Evolutionary conservation across 768 basidiomycete genomes (phyloP).

Genomic region (Lyophyllum shimeji): DNA sequence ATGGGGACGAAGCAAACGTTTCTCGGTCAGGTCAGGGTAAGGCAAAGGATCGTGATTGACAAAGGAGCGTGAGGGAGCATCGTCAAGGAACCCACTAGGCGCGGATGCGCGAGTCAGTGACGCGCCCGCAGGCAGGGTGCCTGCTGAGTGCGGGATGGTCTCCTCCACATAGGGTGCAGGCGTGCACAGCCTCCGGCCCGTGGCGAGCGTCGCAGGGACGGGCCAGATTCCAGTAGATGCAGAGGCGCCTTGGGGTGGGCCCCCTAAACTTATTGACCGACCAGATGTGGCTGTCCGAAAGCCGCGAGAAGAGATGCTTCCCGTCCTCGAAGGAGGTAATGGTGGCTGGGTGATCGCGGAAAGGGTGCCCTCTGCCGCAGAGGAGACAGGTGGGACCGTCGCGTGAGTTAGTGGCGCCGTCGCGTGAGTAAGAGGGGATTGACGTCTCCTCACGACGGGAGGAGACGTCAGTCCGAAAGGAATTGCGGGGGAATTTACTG

Average conservation of each 20-base stretch:
- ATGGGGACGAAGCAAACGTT: not conserved
- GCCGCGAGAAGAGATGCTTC: not conserved
- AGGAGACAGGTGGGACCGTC: constrained; percentile 12
- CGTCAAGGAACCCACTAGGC: not conserved
- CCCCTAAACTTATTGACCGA: constrained; percentile 1
- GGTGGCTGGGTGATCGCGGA: not conserved
- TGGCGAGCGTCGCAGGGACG: not conserved
- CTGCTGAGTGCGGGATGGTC: constrained; percentile 15
- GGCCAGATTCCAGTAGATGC: constrained; percentile 14
- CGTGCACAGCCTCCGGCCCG: constrained; percentile 8
- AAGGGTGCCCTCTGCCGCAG: constrained; percentile 4
- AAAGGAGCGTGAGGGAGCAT: constrained; percentile 7
- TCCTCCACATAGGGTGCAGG: constrained; percentile 20
- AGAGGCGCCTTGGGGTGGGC: not conserved
- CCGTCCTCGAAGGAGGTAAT: constrained; percentile 7
- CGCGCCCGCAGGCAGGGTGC: constrained; percentile 1
- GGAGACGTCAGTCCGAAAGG: not conserved
- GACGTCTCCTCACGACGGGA: not conserved
- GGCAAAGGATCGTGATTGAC: too few relatives aligned
- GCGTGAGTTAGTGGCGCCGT: not conserved
- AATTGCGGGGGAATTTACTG: not conserved
- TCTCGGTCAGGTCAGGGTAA: not conserved
- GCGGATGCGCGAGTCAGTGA: constrained; percentile 3
- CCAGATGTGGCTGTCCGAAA: not conserved
- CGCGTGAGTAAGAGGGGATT: not conserved